Percentiles rank a stretch among this genome's conserved stretches.
Evolutionary conservation across 2,329 filamentous ascomycete species (phyloP).

Genomic region (Diaporthe sp.): DNA sequence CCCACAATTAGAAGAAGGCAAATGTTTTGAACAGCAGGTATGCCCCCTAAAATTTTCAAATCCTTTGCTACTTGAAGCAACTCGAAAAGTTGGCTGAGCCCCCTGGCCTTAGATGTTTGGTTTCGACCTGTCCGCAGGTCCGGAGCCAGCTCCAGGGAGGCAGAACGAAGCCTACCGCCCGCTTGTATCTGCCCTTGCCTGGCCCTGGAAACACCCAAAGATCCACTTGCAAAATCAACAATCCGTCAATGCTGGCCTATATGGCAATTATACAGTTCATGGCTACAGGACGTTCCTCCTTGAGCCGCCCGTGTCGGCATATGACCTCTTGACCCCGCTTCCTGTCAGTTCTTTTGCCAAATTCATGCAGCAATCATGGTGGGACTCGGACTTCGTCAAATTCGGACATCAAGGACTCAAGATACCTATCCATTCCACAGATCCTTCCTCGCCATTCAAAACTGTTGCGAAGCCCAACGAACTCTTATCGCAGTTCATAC

Average conservation of each 20-base stretch:
- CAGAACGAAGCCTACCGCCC: background rate
- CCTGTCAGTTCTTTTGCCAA: background rate
- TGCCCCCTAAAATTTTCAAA: background rate
- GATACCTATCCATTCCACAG: background rate
- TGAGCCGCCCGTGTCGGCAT: background rate
- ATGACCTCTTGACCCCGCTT: background rate
- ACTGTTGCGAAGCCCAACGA: background rate
- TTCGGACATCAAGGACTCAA: constrained; percentile 8
- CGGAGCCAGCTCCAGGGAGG: background rate
- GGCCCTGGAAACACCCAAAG: background rate
- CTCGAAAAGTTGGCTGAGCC: background rate
- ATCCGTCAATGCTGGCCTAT: background rate
- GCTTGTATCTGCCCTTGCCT: background rate
- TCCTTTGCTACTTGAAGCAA: background rate
- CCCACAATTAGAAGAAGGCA: background rate
- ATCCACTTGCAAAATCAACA: background rate
- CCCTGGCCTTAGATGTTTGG: background rate
- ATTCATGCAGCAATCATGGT: constrained; percentile 12
- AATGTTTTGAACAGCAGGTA: constrained; percentile 5
- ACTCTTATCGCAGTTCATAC: background rate
- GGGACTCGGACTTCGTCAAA: background rate
- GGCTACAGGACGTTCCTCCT: background rate
- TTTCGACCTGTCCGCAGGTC: background rate
- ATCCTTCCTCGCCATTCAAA: background rate
- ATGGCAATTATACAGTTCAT: background rate